Percentiles rank a stretch among this genome's conserved stretches.
Conservation (phyloP, 495 filamentous ascomycete genomes). For the Tuber borchii region DNA sequence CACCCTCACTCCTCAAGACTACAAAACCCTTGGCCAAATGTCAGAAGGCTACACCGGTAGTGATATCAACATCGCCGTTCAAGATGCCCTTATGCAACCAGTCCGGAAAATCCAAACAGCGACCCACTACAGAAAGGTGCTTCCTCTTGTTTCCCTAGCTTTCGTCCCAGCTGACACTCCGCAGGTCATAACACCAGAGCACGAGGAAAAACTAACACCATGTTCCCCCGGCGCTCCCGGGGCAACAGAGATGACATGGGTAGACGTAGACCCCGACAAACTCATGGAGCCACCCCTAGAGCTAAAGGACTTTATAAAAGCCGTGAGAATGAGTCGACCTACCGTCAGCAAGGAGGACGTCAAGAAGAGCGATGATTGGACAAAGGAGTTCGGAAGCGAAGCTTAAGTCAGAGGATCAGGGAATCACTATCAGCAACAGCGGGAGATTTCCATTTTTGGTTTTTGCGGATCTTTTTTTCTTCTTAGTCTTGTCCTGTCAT, state of each 20-base stretch:
- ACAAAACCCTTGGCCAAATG: slow-evolving; percentile 65
- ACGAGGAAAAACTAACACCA: slow-evolving; percentile 72
- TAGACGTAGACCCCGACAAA: slow-evolving; percentile 68
- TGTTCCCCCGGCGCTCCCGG: slow-evolving; percentile 85
- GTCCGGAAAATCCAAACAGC: slow-evolving; percentile 96
- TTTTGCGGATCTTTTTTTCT: background rate
- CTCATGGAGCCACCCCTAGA: slow-evolving; percentile 79
- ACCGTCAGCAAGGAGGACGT: slow-evolving; percentile 85
- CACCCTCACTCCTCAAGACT: slow-evolving; percentile 71
- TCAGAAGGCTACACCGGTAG: slow-evolving; percentile 92
- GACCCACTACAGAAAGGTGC: slow-evolving; percentile 94
- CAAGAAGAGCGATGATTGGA: slow-evolving; percentile 83
- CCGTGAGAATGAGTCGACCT: slow-evolving; percentile 76
- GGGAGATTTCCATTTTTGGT: background rate
- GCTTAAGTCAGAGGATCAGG: slow-evolving; percentile 45
- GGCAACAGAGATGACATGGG: slow-evolving; percentile 91
- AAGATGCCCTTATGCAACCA: slow-evolving; percentile 96
- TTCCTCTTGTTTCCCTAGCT: slow-evolving; percentile 4
- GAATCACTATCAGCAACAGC: background rate
- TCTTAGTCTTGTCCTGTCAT: background rate
- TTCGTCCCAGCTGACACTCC: background rate
- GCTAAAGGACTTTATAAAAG: slow-evolving; percentile 89
- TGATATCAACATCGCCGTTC: slow-evolving; percentile 93
- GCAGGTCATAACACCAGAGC: slow-evolving; percentile 48
- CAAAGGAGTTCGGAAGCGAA: slow-evolving; percentile 92